Conservation (phyloP, 352 stramenopile genomes). For the Stephanocyclus meneghinianus region DNA sequence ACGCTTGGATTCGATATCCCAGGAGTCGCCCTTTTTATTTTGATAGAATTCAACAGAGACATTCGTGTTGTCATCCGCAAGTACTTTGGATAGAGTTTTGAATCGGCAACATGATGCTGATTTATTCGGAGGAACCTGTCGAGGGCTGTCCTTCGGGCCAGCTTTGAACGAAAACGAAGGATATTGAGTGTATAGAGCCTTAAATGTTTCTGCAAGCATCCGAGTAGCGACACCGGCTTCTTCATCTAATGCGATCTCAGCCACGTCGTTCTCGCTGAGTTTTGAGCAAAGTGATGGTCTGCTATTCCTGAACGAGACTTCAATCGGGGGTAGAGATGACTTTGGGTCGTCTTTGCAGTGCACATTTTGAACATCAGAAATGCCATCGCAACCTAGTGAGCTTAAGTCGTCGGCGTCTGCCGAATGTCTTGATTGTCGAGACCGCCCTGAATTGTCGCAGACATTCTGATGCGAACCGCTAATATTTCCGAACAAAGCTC, state of each 20-base stretch:
- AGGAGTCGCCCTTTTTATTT: neutral
- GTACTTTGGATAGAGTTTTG: neutral
- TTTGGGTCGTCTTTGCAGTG: neutral
- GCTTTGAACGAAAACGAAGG: neutral
- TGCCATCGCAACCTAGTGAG: conserved; percentile 13
- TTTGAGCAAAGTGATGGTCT: neutral
- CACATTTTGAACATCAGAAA: conserved; percentile 15
- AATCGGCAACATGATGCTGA: neutral
- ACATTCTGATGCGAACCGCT: neutral
- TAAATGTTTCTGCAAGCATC: conserved; percentile 11
- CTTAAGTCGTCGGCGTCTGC: conserved; percentile 11
- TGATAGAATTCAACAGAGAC: conserved; percentile 11
- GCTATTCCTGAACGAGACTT: conserved; percentile 9
- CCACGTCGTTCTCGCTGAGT: neutral
- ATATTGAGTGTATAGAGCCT: neutral
- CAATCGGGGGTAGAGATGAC: neutral
- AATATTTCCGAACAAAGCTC: conserved; percentile 15
- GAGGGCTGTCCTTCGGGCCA: neutral
- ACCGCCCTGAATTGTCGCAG: neutral
- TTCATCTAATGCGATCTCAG: neutral
- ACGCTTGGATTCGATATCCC: neutral
- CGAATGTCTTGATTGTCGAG: neutral
- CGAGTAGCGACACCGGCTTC: neutral
- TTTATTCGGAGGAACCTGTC: neutral
- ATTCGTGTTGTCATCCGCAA: conserved; percentile 1